phyloP scores from a whole-genome alignment of 2,329 filamentous ascomycete species.

The Epichloe brachyelytri region DNA sequence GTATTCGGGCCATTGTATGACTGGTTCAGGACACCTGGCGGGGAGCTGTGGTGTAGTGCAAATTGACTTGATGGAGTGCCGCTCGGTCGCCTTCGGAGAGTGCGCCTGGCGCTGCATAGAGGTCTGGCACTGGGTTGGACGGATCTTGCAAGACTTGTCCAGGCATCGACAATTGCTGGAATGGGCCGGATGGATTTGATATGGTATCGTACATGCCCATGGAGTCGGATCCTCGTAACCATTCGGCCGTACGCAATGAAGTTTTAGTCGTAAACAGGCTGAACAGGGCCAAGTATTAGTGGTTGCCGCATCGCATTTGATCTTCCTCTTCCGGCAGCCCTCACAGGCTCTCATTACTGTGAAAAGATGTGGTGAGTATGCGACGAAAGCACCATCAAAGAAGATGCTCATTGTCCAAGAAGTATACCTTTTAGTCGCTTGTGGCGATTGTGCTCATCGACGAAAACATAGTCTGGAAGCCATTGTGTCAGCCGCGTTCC shows the following conservation, averaged over 20 bases:
- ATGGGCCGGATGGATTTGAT: slow-evolving; percentile 20
- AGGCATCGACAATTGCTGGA: slow-evolving; percentile 39
- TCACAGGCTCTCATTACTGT: slow-evolving; percentile 94
- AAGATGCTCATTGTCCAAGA: neutral
- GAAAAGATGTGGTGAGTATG: neutral
- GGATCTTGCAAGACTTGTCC: slow-evolving; percentile 27
- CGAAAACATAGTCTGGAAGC: slow-evolving; percentile 77
- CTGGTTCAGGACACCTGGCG: slow-evolving; percentile 37
- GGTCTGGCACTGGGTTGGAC: slow-evolving; percentile 25
- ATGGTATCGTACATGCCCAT: slow-evolving; percentile 21
- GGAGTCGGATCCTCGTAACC: slow-evolving; percentile 43
- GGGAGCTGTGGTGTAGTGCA: slow-evolving; percentile 43
- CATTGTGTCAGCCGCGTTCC: neutral
- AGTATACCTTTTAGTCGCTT: slow-evolving; percentile 82
- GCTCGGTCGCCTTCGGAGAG: slow-evolving; percentile 33
- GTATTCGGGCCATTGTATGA: slow-evolving; percentile 35
- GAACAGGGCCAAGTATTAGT: slow-evolving; percentile 97
- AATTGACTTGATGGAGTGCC: slow-evolving; percentile 33
- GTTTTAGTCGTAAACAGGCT: slow-evolving; percentile 80
- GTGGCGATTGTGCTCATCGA: slow-evolving; percentile 96
- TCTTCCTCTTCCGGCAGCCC: slow-evolving; percentile 87
- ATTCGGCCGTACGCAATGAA: slow-evolving; percentile 84
- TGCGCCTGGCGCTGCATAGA: slow-evolving; percentile 35
- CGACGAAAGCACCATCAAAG: neutral
- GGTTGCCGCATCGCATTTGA: slow-evolving; percentile 94